These are phyloP conservation scores for Aspergillus avenaceus DNA, from an alignment of 495 filamentous ascomycete genomes.

Conservation along the genomic window DNA sequence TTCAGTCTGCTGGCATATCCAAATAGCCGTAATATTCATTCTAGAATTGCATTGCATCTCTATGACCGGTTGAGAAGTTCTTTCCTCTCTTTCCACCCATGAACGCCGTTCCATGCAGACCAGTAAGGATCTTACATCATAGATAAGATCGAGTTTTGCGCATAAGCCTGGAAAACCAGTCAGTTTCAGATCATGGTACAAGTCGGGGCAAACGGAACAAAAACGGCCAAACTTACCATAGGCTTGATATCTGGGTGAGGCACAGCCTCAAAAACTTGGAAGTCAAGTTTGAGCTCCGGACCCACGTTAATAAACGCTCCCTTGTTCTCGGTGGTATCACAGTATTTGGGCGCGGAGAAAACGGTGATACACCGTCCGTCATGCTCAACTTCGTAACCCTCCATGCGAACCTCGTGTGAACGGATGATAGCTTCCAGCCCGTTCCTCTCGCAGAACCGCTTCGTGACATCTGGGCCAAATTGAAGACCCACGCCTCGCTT, in stretches of 20 bases:
- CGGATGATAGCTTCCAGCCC: constrained; percentile 92
- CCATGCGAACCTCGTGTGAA: constrained; percentile 97
- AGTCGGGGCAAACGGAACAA: no score
- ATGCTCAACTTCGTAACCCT: constrained; percentile 96
- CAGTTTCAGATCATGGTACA: no score
- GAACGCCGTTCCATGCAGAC: constrained; percentile 21
- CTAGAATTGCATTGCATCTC: not conserved
- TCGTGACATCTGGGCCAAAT: constrained; percentile 95
- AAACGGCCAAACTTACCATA: no score
- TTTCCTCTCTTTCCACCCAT: constrained; percentile 1
- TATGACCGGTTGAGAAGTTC: constrained; percentile 2
- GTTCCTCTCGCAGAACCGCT: constrained; percentile 94
- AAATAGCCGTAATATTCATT: constrained; percentile 3
- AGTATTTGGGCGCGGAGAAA: constrained; percentile 97
- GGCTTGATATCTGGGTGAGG: constrained; percentile 92
- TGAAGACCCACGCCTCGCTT: constrained; percentile 96
- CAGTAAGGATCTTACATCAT: constrained; percentile 43
- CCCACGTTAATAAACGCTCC: constrained; percentile 98
- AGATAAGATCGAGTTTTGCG: constrained; percentile 71
- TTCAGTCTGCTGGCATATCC: not conserved
- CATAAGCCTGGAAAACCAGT: constrained; percentile 66
- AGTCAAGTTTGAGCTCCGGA: constrained; percentile 84
- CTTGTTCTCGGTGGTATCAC: constrained; percentile 96
- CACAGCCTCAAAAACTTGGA: constrained; percentile 90
- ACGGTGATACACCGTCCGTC: constrained; percentile 97